These are phyloP conservation scores for Termitomyces sp. DNA, from an alignment of 768 basidiomycete species.

Conservation along the genomic window DNA sequence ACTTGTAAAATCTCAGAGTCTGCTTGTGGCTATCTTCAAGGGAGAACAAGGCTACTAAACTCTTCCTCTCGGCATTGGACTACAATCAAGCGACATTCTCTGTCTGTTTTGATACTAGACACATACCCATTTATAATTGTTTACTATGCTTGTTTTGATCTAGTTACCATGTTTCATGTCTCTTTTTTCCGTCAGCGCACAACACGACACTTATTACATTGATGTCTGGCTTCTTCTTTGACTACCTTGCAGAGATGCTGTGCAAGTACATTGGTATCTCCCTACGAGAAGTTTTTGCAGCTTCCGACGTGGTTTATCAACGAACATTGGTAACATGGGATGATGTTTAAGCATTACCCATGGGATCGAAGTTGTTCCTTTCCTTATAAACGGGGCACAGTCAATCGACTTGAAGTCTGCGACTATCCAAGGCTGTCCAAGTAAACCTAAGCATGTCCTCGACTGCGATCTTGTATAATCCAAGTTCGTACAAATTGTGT, in stretches of 20 bases:
- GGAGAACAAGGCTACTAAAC: conserved; percentile 13
- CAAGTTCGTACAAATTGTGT: no score
- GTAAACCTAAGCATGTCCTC: no score
- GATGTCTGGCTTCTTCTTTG: neutral
- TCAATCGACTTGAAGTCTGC: no score
- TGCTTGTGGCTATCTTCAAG: conserved; percentile 17
- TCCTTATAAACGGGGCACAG: no score
- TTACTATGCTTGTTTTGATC: neutral
- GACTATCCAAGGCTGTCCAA: no score
- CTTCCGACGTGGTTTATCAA: neutral
- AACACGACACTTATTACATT: neutral
- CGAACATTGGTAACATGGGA: neutral
- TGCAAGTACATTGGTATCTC: neutral
- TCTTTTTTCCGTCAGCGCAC: no score
- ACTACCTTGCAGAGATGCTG: neutral
- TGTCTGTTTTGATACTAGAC: neutral
- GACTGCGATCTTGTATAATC: no score
- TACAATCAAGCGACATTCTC: no score
- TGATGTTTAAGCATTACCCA: neutral
- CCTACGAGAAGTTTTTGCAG: no score
- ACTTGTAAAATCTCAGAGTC: conserved; percentile 31
- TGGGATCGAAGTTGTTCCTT: no score
- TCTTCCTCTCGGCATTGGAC: neutral
- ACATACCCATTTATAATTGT: neutral
- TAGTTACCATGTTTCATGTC: neutral